Conservation (phyloP, 371 early-diverging fungal genomes). For the Actinomortierella wolfii region DNA sequence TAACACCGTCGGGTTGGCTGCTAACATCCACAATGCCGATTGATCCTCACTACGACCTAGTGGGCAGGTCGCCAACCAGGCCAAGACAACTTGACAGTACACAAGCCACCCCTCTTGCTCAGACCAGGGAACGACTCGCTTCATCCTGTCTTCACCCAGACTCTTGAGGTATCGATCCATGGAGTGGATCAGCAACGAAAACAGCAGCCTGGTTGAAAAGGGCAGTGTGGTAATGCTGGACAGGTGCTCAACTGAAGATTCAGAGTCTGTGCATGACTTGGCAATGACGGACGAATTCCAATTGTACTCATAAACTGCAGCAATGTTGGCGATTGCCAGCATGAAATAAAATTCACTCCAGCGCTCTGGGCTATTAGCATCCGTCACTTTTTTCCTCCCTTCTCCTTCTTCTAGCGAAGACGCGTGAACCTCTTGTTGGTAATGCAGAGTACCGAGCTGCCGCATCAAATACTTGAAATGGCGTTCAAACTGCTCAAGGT, state of each 20-base stretch:
- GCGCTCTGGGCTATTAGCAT: conserved; percentile 6
- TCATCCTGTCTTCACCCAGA: conserved; percentile 16
- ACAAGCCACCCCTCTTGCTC: conserved; percentile 49
- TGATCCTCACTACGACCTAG: conserved; percentile 32
- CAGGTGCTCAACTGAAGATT: conserved; percentile 1
- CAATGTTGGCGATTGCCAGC: conserved; percentile 52
- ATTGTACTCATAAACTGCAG: conserved; percentile 59
- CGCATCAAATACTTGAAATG: conserved; percentile 22
- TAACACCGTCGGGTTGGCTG: conserved; percentile 22
- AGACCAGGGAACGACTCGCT: conserved; percentile 7
- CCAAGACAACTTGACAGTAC: conserved; percentile 39
- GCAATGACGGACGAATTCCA: conserved; percentile 54
- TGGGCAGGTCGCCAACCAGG: conserved; percentile 47
- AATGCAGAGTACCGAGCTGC: conserved; percentile 20
- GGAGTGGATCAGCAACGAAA: conserved; percentile 42
- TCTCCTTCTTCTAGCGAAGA: background rate
- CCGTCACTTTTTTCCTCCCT: no score
- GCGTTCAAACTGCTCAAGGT: conserved; percentile 59
- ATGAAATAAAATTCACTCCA: conserved; percentile 59
- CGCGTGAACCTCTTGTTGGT: background rate
- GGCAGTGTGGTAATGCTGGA: conserved; percentile 30
- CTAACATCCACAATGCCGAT: conserved; percentile 16
- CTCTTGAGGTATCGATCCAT: conserved; percentile 41
- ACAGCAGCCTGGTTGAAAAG: conserved; percentile 36
- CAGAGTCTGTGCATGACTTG: conserved; percentile 34